Evolutionary conservation across 2,329 filamentous ascomycete species (phyloP), one percentile per base, ranked within the genome.

Genomic region (Calonectria hongkongensis): DNA sequence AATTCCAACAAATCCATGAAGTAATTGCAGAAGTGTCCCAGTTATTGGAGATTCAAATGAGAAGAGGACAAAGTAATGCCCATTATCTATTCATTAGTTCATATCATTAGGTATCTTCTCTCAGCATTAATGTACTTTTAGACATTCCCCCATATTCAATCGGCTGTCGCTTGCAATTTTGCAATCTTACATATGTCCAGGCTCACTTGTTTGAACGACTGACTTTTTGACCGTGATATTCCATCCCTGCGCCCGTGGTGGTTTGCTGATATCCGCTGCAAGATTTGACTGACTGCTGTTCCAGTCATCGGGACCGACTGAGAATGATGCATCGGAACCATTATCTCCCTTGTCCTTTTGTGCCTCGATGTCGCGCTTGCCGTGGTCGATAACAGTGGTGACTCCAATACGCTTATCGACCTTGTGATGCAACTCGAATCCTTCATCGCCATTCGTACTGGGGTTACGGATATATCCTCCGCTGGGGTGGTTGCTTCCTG

Each of bases 401-500:
- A 60, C 54, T 27, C 54, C 54, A 13, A 60, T 60, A 8, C 54
- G 54, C 33, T 60, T 60, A 13, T 60, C 54, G 33, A 3, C 21
- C 2, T 58, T 58, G 13, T 60, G 21, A 18, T 41, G 54, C 15
- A 60, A n/a, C 54, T 60, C 54, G 6, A 60, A 60, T 41, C 54
- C 54, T 60, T 60, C 54, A 5, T 60, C 36, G 54, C 71, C 9
- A 12, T 68, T 73, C 18, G 30, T 70, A 45, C 76, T 72, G 2
- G 67, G 69, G 51, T 74, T 79, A 25, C 78, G 76, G 30, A 79
- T 66, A 28, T 79, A 80, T 4, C 72, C 75, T 27, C 47, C 65
- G 2, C 69, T 70, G 2, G 74, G 77, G 1, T 76, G 71, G 8
- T 75, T 72, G 47, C 76, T 78, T 13, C 73, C 77, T 6, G 77